Conservation (phyloP, 2,329 filamentous ascomycete species). For the Drechslera avenae region DNA sequence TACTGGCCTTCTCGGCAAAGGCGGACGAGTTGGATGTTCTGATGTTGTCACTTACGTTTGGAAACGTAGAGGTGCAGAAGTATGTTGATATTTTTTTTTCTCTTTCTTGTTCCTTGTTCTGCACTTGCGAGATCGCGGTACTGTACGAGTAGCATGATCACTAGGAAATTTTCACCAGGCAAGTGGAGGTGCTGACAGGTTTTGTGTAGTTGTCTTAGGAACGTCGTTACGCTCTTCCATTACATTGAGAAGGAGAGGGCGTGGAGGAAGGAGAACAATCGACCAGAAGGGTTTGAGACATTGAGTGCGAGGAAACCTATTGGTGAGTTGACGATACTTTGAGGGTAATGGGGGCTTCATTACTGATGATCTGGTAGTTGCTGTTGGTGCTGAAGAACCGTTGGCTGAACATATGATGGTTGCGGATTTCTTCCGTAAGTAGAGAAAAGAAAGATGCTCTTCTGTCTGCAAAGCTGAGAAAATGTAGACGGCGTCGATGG, state of each 20-base stretch:
- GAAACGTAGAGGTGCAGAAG: conserved; percentile 88
- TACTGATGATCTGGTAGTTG: conserved; percentile 55
- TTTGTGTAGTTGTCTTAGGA: conserved; percentile 73
- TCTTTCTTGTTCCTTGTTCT: background rate
- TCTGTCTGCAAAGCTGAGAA: conserved; percentile 8
- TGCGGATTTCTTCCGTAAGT: conserved; percentile 78
- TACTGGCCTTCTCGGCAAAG: conserved; percentile 81
- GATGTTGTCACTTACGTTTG: conserved; percentile 88
- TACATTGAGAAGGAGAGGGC: conserved; percentile 85
- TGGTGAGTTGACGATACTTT: conserved; percentile 27
- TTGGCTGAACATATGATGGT: conserved; percentile 79
- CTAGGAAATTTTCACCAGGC: background rate
- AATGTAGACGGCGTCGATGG: conserved; percentile 54
- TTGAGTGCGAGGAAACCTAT: conserved; percentile 77
- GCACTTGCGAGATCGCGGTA: too few relatives aligned
- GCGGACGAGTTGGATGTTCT: conserved; percentile 84
- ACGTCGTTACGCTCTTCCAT: conserved; percentile 88
- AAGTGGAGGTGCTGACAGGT: background rate
- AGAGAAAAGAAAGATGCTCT: background rate
- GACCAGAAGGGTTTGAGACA: conserved; percentile 71
- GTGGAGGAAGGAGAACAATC: conserved; percentile 76
- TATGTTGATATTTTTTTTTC: conserved; percentile 45
- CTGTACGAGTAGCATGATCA: too few relatives aligned
- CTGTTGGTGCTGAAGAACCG: conserved; percentile 84
- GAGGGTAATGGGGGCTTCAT: background rate